Percentiles rank a stretch among this genome's conserved stretches.
These are phyloP conservation scores for Russula emetica DNA, from an alignment of 768 basidiomycete species.

Conservation along the genomic window DNA sequence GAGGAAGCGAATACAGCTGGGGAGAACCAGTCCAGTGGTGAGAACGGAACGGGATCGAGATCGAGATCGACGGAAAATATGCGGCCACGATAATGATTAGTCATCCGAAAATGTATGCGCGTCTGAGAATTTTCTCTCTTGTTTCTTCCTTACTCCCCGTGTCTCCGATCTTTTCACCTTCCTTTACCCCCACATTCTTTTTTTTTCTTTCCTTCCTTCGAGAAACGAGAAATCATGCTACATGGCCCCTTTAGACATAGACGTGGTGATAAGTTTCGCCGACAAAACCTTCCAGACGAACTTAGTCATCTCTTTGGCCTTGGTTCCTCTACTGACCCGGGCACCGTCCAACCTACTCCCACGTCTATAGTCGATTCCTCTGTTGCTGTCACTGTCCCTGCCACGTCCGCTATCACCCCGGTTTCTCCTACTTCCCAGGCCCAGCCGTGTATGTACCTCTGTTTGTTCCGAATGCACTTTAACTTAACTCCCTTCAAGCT, in stretches of 20 bases:
- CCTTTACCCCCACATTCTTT: conserved; percentile 15
- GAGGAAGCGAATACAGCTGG: neutral
- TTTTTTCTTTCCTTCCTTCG: neutral
- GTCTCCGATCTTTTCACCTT: neutral
- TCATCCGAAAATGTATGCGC: neutral
- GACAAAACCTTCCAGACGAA: neutral
- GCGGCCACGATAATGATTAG: neutral
- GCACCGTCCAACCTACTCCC: neutral
- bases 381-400: neutral
- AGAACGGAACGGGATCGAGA: neutral
- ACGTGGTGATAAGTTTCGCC: neutral
- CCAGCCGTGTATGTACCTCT: neutral
- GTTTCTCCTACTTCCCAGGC: neutral
- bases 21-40: neutral
- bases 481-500: neutral
- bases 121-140: neutral
- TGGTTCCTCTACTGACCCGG: no score
- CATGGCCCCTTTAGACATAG: neutral
- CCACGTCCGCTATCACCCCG: neutral
- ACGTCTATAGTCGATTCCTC: neutral
- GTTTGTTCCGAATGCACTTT: neutral
- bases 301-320: neutral
- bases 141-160: neutral
- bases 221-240: conserved; percentile 6
- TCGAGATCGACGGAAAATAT: neutral